phyloP scores from a whole-genome alignment of 257 asterid species.

The Solanum verrucosum region DNA sequence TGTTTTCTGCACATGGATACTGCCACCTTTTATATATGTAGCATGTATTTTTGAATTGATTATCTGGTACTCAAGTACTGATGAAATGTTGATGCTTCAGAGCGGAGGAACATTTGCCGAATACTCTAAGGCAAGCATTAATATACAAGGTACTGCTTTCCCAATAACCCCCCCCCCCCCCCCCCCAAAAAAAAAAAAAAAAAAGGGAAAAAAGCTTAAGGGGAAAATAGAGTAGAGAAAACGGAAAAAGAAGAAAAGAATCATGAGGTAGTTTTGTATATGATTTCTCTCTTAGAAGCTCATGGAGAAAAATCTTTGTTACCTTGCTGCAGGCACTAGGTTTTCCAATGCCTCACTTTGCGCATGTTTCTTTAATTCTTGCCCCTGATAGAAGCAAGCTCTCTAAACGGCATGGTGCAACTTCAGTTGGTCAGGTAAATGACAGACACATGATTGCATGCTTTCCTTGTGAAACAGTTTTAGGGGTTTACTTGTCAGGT shows the following conservation, averaged over 20 bases:
- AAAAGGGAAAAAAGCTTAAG: too few species aligned
- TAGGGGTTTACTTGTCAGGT: not conserved
- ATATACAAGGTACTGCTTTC: slow-evolving; percentile 60
- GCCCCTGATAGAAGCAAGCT: slow-evolving; percentile 97
- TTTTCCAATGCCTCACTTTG: slow-evolving; percentile 79
- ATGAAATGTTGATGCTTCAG: slow-evolving; percentile 34
- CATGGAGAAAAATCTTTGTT: slow-evolving; percentile 8
- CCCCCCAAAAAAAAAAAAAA: too few species aligned
- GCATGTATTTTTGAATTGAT: not conserved
- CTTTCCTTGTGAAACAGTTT: slow-evolving; percentile 5
- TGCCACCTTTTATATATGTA: not conserved
- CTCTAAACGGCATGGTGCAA: slow-evolving; percentile 96
- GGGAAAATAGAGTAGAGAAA: not conserved
- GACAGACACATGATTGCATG: not conserved
- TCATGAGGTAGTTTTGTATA: not conserved
- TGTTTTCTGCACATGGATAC: not conserved
- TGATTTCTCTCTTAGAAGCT: slow-evolving; percentile 17
- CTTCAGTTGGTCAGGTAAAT: slow-evolving; percentile 95
- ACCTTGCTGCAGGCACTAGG: slow-evolving; percentile 60
- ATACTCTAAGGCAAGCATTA: slow-evolving; percentile 90
- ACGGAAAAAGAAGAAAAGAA: not conserved
- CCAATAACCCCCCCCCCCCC: not conserved
- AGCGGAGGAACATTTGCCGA: slow-evolving; percentile 98
- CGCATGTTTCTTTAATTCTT: slow-evolving; percentile 90
- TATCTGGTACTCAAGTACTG: slow-evolving; percentile 7